Conservation (phyloP, 2,329 filamentous ascomycete genomes). For the Cercospora zeina region DNA sequence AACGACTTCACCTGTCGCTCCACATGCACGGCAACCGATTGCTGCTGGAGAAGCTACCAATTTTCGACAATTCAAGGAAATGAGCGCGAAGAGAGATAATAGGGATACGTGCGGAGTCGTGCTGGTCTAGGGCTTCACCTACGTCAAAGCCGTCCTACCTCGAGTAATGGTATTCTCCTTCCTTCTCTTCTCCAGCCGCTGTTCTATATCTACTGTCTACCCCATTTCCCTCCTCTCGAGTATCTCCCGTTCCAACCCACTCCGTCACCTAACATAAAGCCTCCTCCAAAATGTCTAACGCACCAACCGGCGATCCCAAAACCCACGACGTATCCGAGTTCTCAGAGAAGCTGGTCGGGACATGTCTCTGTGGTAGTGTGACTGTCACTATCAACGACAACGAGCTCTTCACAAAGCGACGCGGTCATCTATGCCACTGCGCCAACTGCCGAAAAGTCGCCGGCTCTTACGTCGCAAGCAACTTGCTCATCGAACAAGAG, state of each 20-base stretch:
- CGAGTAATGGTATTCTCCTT: conserved; percentile 17
- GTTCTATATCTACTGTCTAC: background rate
- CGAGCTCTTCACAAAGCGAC: conserved; percentile 49
- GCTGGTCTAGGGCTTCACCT: conserved; percentile 17
- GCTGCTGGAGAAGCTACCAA: background rate
- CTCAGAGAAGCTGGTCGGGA: conserved; percentile 42
- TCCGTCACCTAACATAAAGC: background rate
- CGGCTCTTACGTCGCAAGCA: conserved; percentile 46
- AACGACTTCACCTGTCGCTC: background rate
- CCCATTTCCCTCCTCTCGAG: background rate
- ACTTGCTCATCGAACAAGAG: conserved; percentile 47
- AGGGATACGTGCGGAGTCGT: conserved; percentile 18
- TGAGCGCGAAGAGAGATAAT: conserved; percentile 7
- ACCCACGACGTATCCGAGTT: conserved; percentile 41
- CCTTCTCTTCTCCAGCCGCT: background rate
- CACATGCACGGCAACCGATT: background rate
- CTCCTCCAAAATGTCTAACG: conserved; percentile 35
- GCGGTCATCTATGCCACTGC: conserved; percentile 55
- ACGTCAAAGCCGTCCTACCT: conserved; percentile 20
- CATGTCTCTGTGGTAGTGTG: conserved; percentile 52
- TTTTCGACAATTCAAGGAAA: background rate
- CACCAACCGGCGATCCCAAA: conserved; percentile 46
- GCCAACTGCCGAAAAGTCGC: conserved; percentile 54
- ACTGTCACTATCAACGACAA: conserved; percentile 52
- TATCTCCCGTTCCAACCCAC: background rate